A percentile compares a stretch with the other conserved stretches of the same genome.
phyloP scores from a whole-genome alignment of 306 rosid species.

The Cucurbita ficifolia region DNA sequence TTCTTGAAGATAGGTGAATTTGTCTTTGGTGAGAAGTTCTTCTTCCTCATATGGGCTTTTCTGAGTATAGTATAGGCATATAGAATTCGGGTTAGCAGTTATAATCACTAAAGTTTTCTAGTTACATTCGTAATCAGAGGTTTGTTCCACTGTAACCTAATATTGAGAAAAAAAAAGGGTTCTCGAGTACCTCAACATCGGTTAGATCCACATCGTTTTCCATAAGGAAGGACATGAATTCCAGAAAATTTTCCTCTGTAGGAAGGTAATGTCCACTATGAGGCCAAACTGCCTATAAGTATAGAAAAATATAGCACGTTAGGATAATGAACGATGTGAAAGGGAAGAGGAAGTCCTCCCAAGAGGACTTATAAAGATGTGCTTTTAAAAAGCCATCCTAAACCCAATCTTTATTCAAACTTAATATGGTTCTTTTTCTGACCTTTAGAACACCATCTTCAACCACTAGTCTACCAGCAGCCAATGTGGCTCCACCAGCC shows the following conservation, averaged over 20 bases:
- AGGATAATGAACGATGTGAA: neutral
- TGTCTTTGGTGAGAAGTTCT: slow-evolving; percentile 14
- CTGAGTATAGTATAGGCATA: slow-evolving; percentile 18
- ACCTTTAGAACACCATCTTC: slow-evolving; percentile 70
- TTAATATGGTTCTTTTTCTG: neutral
- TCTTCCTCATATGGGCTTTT: slow-evolving; percentile 41
- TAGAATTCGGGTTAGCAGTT: neutral
- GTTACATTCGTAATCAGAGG: neutral
- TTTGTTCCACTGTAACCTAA: neutral
- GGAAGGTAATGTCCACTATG: slow-evolving; percentile 94
- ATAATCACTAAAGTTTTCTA: neutral
- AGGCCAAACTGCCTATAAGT: slow-evolving; percentile 65
- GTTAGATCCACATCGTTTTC: slow-evolving; percentile 54
- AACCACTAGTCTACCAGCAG: slow-evolving; percentile 66
- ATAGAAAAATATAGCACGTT: neutral
- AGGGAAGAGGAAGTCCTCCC: no score
- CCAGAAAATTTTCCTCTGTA: slow-evolving; percentile 69
- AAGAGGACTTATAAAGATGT: no score
- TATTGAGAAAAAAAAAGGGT: neutral
- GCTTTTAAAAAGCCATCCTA: neutral
- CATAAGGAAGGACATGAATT: slow-evolving; percentile 44
- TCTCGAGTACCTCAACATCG: slow-evolving; percentile 42
- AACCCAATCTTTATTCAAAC: neutral
- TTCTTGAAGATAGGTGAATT: neutral
- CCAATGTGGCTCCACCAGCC: slow-evolving; percentile 85